Percentiles rank a stretch among this genome's conserved stretches.
These are phyloP conservation scores for Candida sakaeoensis DNA, from an alignment of 805 yeast genomes.

Conservation along the genomic window DNA sequence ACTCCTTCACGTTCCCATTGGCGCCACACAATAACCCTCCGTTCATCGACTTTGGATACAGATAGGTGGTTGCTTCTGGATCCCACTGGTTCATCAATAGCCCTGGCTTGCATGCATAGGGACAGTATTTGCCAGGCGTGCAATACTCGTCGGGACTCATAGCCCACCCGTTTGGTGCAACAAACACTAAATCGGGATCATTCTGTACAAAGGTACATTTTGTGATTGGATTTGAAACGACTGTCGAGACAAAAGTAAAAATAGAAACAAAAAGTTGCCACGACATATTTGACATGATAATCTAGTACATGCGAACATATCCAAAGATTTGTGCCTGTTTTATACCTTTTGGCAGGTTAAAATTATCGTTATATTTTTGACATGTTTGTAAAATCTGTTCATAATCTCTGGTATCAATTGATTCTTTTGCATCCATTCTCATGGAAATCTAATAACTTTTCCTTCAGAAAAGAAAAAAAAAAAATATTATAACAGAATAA, in stretches of 20 bases:
- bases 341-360: neutral
- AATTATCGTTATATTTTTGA: neutral
- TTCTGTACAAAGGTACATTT: conserved; percentile 65
- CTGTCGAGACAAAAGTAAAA: conserved; percentile 13
- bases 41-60: conserved; percentile 72
- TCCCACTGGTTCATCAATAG: conserved; percentile 89
- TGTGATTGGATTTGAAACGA: conserved; percentile 25
- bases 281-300: too few relatives aligned
- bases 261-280: conserved; percentile 15
- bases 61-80: conserved; percentile 62
- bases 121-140: conserved; percentile 77
- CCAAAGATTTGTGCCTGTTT: neutral
- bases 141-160: conserved; percentile 72
- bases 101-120: conserved; percentile 90
- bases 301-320: too few relatives aligned
- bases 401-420: too few relatives aligned
- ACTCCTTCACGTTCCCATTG: conserved; percentile 64
- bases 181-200: conserved; percentile 65
- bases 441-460: too few relatives aligned
- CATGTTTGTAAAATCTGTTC: too few relatives aligned
- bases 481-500: neutral
- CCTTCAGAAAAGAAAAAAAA: neutral
- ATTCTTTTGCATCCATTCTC: too few relatives aligned
- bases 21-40: conserved; percentile 81
- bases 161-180: conserved; percentile 80